These are phyloP conservation scores for Candida multigemmis DNA, from an alignment of 805 yeast genomes.

Conservation along the genomic window DNA sequence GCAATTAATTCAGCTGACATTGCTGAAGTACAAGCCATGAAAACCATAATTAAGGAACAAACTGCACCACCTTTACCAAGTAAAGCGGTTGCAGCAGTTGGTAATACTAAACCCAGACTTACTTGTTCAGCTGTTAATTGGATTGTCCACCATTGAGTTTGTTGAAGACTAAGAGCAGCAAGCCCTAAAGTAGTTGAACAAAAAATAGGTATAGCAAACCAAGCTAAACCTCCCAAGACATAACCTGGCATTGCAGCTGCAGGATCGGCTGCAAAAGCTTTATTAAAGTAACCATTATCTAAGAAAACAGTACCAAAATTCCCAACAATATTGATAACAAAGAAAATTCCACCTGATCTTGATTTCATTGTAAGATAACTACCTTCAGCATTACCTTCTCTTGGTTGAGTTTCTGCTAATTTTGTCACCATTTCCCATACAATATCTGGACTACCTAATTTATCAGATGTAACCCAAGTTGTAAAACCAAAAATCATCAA, in stretches of 20 bases:
- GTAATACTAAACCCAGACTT: constrained; percentile 71
- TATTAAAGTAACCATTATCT: constrained; percentile 84
- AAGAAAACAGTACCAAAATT: constrained; percentile 84
- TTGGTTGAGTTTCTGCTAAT: constrained; percentile 54
- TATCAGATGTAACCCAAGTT: constrained; percentile 60
- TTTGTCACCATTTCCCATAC: constrained; percentile 68
- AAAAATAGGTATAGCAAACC: constrained; percentile 87
- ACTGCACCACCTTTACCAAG: constrained; percentile 87
- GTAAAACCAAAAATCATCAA: constrained; percentile 75
- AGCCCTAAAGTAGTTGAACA: constrained; percentile 80
- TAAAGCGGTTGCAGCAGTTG: constrained; percentile 73
- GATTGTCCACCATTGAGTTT: constrained; percentile 66
- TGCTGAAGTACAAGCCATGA: constrained; percentile 91
- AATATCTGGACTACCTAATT: constrained; percentile 72
- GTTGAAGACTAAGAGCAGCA: constrained; percentile 70
- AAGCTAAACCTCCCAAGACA: constrained; percentile 78
- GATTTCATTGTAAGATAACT: constrained; percentile 85
- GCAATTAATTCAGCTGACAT: constrained; percentile 88
- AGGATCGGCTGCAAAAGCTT: constrained; percentile 81
- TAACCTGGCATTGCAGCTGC: constrained; percentile 83
- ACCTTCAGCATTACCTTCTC: constrained; percentile 75
- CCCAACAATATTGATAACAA: constrained; percentile 79
- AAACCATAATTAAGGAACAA: constrained; percentile 67
- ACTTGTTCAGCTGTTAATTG: constrained; percentile 66
- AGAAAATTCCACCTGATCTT: constrained; percentile 78